phyloP scores from a whole-genome alignment of 2,329 filamentous ascomycete species.

The Pseudonectria foliicola region DNA sequence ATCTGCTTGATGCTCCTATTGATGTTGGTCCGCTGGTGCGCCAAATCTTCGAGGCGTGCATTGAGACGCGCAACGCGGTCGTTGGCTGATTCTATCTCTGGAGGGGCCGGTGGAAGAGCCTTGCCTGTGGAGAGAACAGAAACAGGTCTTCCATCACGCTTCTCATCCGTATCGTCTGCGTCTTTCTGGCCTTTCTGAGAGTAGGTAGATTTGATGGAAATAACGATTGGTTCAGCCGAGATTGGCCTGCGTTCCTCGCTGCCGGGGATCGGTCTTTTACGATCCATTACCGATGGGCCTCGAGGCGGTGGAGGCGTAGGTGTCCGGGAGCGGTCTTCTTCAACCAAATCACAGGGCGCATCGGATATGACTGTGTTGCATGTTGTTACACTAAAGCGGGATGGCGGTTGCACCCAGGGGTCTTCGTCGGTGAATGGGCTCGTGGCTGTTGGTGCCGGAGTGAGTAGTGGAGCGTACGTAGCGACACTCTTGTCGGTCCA shows the following conservation, averaged over 20 bases:
- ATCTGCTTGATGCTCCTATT: slow-evolving; percentile 67
- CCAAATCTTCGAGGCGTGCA: slow-evolving; percentile 56
- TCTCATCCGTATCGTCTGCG: not conserved
- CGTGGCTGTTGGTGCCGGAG: slow-evolving; percentile 9
- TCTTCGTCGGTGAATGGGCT: slow-evolving; percentile 18
- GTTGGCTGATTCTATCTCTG: slow-evolving; percentile 47
- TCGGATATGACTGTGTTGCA: slow-evolving; percentile 42
- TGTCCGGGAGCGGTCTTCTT: slow-evolving; percentile 19
- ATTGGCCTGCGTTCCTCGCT: slow-evolving; percentile 13
- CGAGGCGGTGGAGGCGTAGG: slow-evolving; percentile 15
- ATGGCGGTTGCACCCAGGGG: slow-evolving; percentile 45
- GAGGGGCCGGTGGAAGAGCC: slow-evolving; percentile 53
- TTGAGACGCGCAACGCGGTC: slow-evolving; percentile 62
- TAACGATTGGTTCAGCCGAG: slow-evolving; percentile 20
- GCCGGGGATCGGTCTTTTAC: slow-evolving; percentile 24
- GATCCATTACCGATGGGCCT: slow-evolving; percentile 23
- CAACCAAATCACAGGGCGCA: slow-evolving; percentile 18
- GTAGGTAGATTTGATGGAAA: slow-evolving; percentile 22
- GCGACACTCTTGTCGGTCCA: slow-evolving; percentile 18
- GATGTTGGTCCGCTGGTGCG: slow-evolving; percentile 64
- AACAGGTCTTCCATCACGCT: slow-evolving; percentile 14
- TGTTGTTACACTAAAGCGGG: slow-evolving; percentile 58
- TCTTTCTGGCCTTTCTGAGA: slow-evolving; percentile 1
- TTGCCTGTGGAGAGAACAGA: slow-evolving; percentile 43
- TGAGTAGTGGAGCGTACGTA: slow-evolving; percentile 8